Percentiles rank a stretch among this genome's conserved stretches.
Evolutionary conservation across 1,284 basidiomycete genomes (phyloP).

Genomic region (Cryptococcus sp.): DNA sequence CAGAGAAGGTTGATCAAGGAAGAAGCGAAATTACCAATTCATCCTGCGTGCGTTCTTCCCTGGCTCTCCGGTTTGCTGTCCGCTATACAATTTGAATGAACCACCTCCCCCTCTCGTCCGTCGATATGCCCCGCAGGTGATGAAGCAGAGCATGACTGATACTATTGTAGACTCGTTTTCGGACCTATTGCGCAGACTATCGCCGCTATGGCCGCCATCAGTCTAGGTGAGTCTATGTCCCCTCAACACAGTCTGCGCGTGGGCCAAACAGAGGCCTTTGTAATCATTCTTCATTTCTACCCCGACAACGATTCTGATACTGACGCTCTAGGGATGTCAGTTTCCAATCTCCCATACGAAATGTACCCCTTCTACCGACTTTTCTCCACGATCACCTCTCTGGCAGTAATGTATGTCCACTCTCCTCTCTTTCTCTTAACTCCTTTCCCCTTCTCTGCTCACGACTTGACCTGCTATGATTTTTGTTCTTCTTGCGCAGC

Average conservation of each 20-base stretch:
- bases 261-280: too few species aligned
- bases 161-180: constrained; percentile 32
- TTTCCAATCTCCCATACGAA: constrained; percentile 18
- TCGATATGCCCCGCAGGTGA: too few species aligned
- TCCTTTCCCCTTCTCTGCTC: too few species aligned
- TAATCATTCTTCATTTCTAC: too few species aligned
- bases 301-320: too few species aligned
- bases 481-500: too few species aligned
- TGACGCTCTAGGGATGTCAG: constrained; percentile 18
- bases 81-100: too few species aligned
- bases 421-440: too few species aligned
- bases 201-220: constrained; percentile 27
- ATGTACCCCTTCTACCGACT: constrained; percentile 29
- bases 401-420: constrained; percentile 27
- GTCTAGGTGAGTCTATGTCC: constrained; percentile 18
- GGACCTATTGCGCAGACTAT: constrained; percentile 31
- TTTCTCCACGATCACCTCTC: constrained; percentile 28
- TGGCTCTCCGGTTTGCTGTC: too few species aligned
- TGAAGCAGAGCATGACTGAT: too few species aligned
- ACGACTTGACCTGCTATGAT: too few species aligned
- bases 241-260: background rate
- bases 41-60: constrained; percentile 27
- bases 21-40: constrained; percentile 20
- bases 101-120: too few species aligned
- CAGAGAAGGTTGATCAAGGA: constrained; percentile 24